These are phyloP conservation scores for Cichorium intybus DNA, from an alignment of 140 eudicot genomes.

Conservation along the genomic window DNA sequence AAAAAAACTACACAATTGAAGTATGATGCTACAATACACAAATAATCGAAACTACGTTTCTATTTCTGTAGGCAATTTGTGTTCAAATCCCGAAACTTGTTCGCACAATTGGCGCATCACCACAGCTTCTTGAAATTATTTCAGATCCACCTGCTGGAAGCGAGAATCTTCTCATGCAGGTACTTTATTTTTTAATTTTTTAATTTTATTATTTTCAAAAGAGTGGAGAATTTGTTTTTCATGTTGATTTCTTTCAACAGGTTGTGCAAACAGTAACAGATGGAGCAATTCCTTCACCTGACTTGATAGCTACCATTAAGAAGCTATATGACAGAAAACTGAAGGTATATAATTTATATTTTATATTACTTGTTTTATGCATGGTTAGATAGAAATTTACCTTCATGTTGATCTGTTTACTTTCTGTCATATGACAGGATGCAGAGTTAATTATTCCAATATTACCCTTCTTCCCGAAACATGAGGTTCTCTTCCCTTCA, in stretches of 20 bases:
- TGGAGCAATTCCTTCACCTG: slow-evolving; percentile 79
- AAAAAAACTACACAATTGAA: no score
- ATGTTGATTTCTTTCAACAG: slow-evolving; percentile 35
- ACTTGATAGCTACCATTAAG: slow-evolving; percentile 60
- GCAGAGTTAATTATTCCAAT: slow-evolving; percentile 74
- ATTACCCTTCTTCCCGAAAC: slow-evolving; percentile 69
- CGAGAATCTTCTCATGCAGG: slow-evolving; percentile 79
- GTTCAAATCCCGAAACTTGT: slow-evolving; percentile 83
- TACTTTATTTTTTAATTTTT: slow-evolving; percentile 6
- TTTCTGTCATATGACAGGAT: slow-evolving; percentile 51
- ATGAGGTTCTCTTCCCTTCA: slow-evolving; percentile 52
- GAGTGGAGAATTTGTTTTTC: neutral
- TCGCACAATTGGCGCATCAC: slow-evolving; percentile 91
- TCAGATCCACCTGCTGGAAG: slow-evolving; percentile 93
- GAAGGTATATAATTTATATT: slow-evolving; percentile 56
- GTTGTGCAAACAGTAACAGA: slow-evolving; percentile 88
- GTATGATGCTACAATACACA: no score
- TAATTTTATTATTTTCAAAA: neutral
- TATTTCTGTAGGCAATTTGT: slow-evolving; percentile 65
- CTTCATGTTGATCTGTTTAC: slow-evolving; percentile 16
- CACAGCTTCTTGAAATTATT: slow-evolving; percentile 80
- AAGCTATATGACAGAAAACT: slow-evolving; percentile 63
- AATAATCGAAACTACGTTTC: neutral
- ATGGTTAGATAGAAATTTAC: neutral
- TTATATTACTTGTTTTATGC: slow-evolving; percentile 1